A percentile compares a stretch with the other conserved stretches of the same genome.
phyloP scores from a whole-genome alignment of 176 grass and related monocot species.

The Saccharum spontaneum region DNA sequence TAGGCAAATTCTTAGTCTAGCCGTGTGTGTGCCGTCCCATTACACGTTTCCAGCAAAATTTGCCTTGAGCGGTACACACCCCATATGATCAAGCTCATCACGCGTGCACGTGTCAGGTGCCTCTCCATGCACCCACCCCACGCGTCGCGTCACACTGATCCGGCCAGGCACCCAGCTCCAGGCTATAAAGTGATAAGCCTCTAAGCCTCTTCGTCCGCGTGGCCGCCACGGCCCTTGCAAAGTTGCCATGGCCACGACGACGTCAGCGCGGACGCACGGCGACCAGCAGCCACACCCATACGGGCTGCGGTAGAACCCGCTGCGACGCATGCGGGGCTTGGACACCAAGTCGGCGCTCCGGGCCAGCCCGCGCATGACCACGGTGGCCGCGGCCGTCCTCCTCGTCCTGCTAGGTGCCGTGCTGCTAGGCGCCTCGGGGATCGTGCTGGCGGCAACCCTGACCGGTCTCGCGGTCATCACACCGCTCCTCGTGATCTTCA shows the following conservation, averaged over 20 bases:
- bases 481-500: slow-evolving; percentile 53
- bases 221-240: too few species aligned
- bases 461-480: too few species aligned
- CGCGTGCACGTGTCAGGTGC: slow-evolving; percentile 4
- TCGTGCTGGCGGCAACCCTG: slow-evolving; percentile 35
- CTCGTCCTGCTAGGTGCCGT: slow-evolving; percentile 44
- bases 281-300: background rate
- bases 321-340: slow-evolving; percentile 20
- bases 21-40: too few species aligned
- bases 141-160: slow-evolving; percentile 9
- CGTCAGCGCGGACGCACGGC: background rate
- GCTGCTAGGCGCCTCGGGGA: slow-evolving; percentile 33
- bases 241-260: background rate
- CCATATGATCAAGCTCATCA: background rate
- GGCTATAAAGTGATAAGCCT: background rate
- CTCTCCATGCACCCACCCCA: slow-evolving; percentile 14
- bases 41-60: too few species aligned
- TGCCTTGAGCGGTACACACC: background rate
- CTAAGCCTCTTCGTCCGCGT: background rate
- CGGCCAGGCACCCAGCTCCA: background rate
- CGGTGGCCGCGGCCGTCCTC: slow-evolving; percentile 9
- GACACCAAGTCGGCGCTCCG: background rate
- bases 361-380: background rate
- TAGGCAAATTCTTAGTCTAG: too few species aligned
- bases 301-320: background rate